Percentiles rank a stretch among this genome's conserved stretches.
phyloP scores from a whole-genome alignment of 768 basidiomycete genomes.

The Dentipellis fragilis region DNA sequence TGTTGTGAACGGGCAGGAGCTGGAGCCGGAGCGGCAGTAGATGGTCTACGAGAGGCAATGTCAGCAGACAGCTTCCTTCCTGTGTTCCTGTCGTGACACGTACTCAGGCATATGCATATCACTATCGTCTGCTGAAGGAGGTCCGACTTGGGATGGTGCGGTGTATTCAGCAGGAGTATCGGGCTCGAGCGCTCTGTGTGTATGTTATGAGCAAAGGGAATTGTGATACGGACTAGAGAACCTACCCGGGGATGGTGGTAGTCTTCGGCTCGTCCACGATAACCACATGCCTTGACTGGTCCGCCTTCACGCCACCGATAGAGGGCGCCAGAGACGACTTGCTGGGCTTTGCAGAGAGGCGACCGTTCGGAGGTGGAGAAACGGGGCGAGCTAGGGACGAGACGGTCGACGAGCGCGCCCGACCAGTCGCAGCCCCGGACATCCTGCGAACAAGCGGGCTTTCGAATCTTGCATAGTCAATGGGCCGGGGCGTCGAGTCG shows the following conservation, averaged over 20 bases:
- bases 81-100: too few species aligned
- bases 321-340: slow-evolving; percentile 8
- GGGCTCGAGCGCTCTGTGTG: too few species aligned
- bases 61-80: too few species aligned
- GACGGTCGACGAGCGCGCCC: slow-evolving; percentile 11
- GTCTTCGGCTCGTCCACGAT: background rate
- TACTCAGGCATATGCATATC: too few species aligned
- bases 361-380: slow-evolving; percentile 7
- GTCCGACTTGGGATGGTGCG: too few species aligned
- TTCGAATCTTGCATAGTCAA: background rate
- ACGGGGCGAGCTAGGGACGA: slow-evolving; percentile 6
- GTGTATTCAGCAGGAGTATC: too few species aligned
- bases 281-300: background rate
- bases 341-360: slow-evolving; percentile 8
- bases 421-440: slow-evolving; percentile 1
- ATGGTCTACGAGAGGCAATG: background rate
- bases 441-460: background rate
- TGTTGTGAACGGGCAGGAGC: background rate
- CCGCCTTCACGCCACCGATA: background rate
- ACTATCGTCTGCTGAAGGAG: too few species aligned
- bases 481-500: slow-evolving; percentile 1
- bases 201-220: background rate
- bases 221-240: background rate
- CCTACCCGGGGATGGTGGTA: slow-evolving; percentile 5
- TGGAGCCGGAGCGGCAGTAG: background rate